Conservation (phyloP, 2,329 filamentous ascomycete genomes). For the Fusarium annulatum region DNA sequence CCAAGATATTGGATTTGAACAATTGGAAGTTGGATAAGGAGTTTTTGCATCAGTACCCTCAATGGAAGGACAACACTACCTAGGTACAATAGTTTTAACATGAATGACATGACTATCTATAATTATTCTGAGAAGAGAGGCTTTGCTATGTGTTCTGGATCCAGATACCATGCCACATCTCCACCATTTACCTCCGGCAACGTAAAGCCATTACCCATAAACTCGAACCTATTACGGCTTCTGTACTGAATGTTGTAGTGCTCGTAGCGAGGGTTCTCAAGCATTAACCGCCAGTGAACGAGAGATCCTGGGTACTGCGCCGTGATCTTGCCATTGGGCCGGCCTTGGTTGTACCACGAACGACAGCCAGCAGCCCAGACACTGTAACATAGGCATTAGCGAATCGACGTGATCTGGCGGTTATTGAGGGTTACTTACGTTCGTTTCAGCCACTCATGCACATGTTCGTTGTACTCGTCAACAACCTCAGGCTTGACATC, state of each 20-base stretch:
- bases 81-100: background rate
- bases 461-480: conserved; percentile 2
- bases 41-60: conserved; percentile 10
- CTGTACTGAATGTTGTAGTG: conserved; percentile 13
- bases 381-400: background rate
- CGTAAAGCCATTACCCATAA: conserved; percentile 19
- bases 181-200: background rate
- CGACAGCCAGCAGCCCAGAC: conserved; percentile 14
- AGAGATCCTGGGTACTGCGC: conserved; percentile 16
- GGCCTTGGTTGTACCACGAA: conserved; percentile 15
- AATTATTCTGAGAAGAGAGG: conserved; percentile 7
- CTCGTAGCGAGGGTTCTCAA: background rate
- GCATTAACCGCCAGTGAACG: conserved; percentile 16
- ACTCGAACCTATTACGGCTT: conserved; percentile 17
- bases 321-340: conserved; percentile 3
- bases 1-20: background rate
- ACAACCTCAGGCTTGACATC: conserved; percentile 14
- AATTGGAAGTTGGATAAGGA: conserved; percentile 12
- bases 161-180: conserved; percentile 15
- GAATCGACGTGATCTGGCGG: fast-evolving
- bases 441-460: conserved; percentile 7
- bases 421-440: background rate
- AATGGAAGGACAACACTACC: background rate
- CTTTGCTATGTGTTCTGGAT: conserved; percentile 1
- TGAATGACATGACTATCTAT: fast-evolving